Evolutionary conservation across 305 asterid genomes (phyloP), one percentile per base, ranked within the genome.

Genomic region (Fraxinus sp.): DNA sequence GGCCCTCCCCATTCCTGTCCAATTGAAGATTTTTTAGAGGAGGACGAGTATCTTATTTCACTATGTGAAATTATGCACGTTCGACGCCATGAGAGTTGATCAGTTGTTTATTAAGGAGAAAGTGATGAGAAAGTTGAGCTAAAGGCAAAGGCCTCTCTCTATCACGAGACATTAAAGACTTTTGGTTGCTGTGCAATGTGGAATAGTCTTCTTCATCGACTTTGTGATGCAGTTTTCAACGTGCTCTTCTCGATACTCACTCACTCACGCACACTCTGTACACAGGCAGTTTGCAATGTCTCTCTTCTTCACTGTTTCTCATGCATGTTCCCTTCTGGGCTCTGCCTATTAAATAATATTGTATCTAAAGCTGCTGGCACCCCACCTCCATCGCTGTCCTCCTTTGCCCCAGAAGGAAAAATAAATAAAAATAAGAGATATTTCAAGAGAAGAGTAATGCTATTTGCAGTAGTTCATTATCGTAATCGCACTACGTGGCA

Each of bases 351-450:
- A 75, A 81, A 49, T 75, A 74, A 81, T 59, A 57, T 46, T 37
- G 62, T 18, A 74, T 55, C 77, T 59, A 81, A 73, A 81, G 84
- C 84, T 75, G 73, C 62, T 57, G 80, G 76, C 80, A 28, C 70
- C 64, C 84, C 76, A 81, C 77, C 49, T 52, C 84, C 62, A 14
- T 49, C 8, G 22, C 62, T 16, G 62, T 14, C 62, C 24, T 81
- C 59, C 43, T 22, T 81, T 20, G 49, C 64, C 36, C 39, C 66
- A 8, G 14, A 62, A 62, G 43, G 55, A 22, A 52, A 11, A 8
- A 36, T 36, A 39, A 8, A 39, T 39, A 37, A 37, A 43, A 43
- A 43, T 2, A 43, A 2, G 30, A 39, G 26, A 0, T 62, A 11
- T 37, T 10, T 6, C 20, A 18, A 26, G 35, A 3, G 46, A 78